Evolutionary conservation across 768 basidiomycete species (phyloP), one percentile per base, ranked within the genome.

Genomic region (Amanita fuliginea): DNA sequence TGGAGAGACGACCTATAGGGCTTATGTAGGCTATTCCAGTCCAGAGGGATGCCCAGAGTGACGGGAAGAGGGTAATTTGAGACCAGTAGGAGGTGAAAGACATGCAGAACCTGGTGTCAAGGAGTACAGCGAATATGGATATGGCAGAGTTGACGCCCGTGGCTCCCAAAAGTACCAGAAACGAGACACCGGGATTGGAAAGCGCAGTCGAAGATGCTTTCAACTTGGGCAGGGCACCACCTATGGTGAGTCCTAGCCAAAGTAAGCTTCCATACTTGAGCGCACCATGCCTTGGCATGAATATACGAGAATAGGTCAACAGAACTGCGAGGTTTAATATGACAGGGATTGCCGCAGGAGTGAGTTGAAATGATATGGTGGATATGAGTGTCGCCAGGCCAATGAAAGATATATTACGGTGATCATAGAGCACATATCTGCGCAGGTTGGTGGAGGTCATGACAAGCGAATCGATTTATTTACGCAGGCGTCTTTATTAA

Each of bases 41-140:
- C 86, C 86, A 88, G 2, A 69, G 55, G 1, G 75, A 72, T 3
- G 79, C 71, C 87, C 86, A 91, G 18, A 85, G 55, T 0, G 74
- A 72, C 0, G 87, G 87, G 60, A 90, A 87, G 33, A 83, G 54
- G 0, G 76, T 68, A 10, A 78, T 48, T 54, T 72, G 75, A 2
- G 69, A 53, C 70, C 75, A 76, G 40, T 64, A 49, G 16, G 57
- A 68, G 4, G 46, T 46, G 28, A 65, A 53, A 10, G 60, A 62
- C 13, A 58, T 61, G 46, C 61, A 63, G 22, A 71, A 14, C 22
- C 62, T 63, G 11, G 68, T 66, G 37, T 74, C 66, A 16, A 70
- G 48, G 52, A 69, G 69, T 6, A 78, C 52, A 4, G 66, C 52
- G 5, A 56, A 19, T 24, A 83, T 53, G 16, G 70, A 68, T 24